Conservation (phyloP, 2,329 filamentous ascomycete genomes). For the Nemania diffusa region DNA sequence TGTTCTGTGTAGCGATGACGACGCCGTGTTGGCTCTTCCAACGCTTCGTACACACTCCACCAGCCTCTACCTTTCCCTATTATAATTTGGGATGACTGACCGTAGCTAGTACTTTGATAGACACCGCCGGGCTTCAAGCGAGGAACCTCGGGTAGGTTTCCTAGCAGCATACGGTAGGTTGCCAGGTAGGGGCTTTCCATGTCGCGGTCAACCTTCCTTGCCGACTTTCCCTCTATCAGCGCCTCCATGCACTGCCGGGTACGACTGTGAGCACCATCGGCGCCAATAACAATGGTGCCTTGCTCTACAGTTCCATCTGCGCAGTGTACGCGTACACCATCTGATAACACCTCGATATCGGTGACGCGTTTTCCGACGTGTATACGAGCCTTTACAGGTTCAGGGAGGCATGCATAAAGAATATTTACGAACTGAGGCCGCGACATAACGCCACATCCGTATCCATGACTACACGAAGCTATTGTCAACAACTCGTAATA, state of each 20-base stretch:
- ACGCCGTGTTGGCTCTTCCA: constrained; percentile 42
- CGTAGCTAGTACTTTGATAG: constrained; percentile 27
- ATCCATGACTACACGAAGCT: constrained; percentile 36
- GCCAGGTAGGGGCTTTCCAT: constrained; percentile 40
- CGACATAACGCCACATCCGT: constrained; percentile 33
- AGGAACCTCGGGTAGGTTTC: constrained; percentile 26
- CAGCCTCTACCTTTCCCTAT: constrained; percentile 30
- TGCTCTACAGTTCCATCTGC: constrained; percentile 49
- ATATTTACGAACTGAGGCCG: constrained; percentile 40
- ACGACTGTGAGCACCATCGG: constrained; percentile 13
- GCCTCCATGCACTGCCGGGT: constrained; percentile 49
- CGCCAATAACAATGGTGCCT: constrained; percentile 43
- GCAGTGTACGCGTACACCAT: constrained; percentile 47
- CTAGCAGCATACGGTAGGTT: constrained; percentile 38
- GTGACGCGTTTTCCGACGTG: constrained; percentile 41
- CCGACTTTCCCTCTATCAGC: constrained; percentile 23
- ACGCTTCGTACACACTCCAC: constrained; percentile 44
- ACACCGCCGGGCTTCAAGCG: constrained; percentile 18
- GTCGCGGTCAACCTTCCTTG: constrained; percentile 6
- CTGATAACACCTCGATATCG: constrained; percentile 39
- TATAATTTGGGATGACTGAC: constrained; percentile 38
- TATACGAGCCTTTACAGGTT: constrained; percentile 34
- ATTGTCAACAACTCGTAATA: background rate
- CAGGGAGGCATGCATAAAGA: constrained; percentile 38
- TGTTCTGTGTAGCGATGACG: constrained; percentile 43